A percentile compares a stretch with the other conserved stretches of the same genome.
These are phyloP conservation scores for Earliella scabrosa DNA, from an alignment of 1,284 basidiomycete genomes.

Conservation along the genomic window DNA sequence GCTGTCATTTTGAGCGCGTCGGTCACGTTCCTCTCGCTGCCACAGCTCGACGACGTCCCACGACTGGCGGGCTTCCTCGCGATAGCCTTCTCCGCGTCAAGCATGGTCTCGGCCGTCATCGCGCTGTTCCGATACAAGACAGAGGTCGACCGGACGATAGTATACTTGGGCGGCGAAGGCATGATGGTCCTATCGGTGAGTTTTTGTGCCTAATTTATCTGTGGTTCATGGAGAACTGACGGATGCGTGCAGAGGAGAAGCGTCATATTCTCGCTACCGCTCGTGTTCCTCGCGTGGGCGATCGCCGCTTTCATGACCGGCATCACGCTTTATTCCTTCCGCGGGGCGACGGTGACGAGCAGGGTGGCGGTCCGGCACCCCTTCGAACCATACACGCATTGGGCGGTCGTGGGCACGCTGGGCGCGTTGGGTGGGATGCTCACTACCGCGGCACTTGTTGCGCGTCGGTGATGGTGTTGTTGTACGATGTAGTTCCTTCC, in stretches of 20 bases:
- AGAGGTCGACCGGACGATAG: conserved; percentile 55
- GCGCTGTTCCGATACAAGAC: conserved; percentile 70
- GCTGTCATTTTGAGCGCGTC: conserved; percentile 77
- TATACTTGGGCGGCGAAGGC: conserved; percentile 55
- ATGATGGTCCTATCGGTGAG: conserved; percentile 61
- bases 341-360: conserved; percentile 46
- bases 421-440: conserved; percentile 67
- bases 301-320: conserved; percentile 68
- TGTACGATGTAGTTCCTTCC: no score
- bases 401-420: conserved; percentile 63
- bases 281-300: conserved; percentile 72
- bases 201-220: conserved; percentile 9
- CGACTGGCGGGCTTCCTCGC: conserved; percentile 68
- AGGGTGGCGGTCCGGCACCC: conserved; percentile 41
- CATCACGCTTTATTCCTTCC: conserved; percentile 67
- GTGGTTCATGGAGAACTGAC: conserved; percentile 1
- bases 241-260: conserved; percentile 52
- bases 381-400: conserved; percentile 62
- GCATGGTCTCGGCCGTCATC: conserved; percentile 67
- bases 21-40: conserved; percentile 76
- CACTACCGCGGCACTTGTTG: conserved; percentile 52
- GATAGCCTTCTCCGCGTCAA: conserved; percentile 66
- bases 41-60: conserved; percentile 64
- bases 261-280: conserved; percentile 70
- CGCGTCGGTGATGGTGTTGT: conserved; percentile 37